These are phyloP conservation scores for Globisporangium paddicum DNA, from an alignment of 352 stramenopile species.

Conservation along the genomic window DNA sequence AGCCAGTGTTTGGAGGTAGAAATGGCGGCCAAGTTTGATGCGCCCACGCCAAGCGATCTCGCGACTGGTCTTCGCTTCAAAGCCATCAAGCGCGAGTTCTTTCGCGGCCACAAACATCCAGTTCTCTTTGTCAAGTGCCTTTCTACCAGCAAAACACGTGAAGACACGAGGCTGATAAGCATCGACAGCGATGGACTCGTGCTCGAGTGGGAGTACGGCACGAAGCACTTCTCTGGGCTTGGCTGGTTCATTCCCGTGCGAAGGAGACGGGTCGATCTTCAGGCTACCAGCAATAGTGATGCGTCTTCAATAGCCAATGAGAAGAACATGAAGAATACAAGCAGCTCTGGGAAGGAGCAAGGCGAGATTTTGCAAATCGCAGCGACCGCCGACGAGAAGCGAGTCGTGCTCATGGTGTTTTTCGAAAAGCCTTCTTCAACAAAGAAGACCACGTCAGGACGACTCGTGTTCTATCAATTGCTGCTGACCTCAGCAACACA, in stretches of 20 bases:
- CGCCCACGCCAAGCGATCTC: conserved; percentile 7
- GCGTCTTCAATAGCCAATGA: not conserved
- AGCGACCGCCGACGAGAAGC: conserved; percentile 22
- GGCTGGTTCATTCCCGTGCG: conserved; percentile 35
- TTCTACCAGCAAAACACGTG: not conserved
- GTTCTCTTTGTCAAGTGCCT: conserved; percentile 35
- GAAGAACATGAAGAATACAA: not conserved
- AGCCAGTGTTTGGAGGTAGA: not conserved
- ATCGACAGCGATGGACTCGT: conserved; percentile 33
- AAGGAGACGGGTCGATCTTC: conserved; percentile 24
- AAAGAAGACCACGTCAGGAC: conserved; percentile 8
- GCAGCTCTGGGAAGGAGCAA: not conserved
- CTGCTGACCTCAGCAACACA: conserved; percentile 9
- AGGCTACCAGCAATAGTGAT: not conserved
- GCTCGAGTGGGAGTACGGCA: conserved; percentile 36
- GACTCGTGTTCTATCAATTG: conserved; percentile 34
- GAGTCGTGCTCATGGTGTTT: conserved; percentile 44
- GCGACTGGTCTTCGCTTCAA: conserved; percentile 5
- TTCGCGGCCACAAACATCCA: conserved; percentile 25
- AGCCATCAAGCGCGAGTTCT: conserved; percentile 30
- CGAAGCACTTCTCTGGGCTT: conserved; percentile 30
- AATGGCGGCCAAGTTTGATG: conserved; percentile 32
- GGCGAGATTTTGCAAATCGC: conserved; percentile 43
- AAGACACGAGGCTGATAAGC: conserved; percentile 24
- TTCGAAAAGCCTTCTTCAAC: not conserved